Evolutionary conservation across 805 yeast species (phyloP), one percentile per base, ranked within the genome.

Genomic region (Starmerella lactis-condensi): DNA sequence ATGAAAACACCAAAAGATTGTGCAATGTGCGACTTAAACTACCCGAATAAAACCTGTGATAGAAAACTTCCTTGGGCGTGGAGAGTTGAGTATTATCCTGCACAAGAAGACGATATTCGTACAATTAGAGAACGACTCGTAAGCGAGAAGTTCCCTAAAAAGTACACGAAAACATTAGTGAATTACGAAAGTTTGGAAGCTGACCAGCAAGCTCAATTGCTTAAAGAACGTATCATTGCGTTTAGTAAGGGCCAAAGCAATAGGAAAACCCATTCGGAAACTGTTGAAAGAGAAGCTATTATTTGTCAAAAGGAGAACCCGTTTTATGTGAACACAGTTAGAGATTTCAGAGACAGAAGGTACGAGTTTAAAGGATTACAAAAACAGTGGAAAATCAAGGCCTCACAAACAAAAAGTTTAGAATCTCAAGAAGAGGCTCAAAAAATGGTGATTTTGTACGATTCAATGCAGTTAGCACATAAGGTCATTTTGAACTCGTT

Each of bases 251-350:
- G 82, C 46, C 82, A 75, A 5, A 81, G 85, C 46, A 85, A 76
- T 47, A 66, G 77, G 46, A 64, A 75, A 24, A 78, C 79, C 40
- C 74, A 71, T 29, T 71, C 93, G 0, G 78, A 83, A 53, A 77
- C 79, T 1, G 70, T 81, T 19, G 83, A 77, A 39, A 63, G 93
- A 46, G 94, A 82, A 44, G 83, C 96, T 0, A 79, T 91, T 40
- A 77, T 89, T 20, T 89, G 99, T 50, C 99, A 89, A 56, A 63
- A 95, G 44, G 99, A 89, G 51, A 91, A 89, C 46, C 98, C 99
- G 0, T 89, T 89, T 49, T 89, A 91, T 51, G 92, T 82, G 20
- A 67, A 89, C 45, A 91, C 98, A 0, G 99, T 89, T 15, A 66
- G 94, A 43, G 75, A 72, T 35, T 89, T 89, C 55, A 70, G 98